Base-by-base conservation (phyloP, 202 grass and related monocot genomes). In the Setaria viridis region DNA sequence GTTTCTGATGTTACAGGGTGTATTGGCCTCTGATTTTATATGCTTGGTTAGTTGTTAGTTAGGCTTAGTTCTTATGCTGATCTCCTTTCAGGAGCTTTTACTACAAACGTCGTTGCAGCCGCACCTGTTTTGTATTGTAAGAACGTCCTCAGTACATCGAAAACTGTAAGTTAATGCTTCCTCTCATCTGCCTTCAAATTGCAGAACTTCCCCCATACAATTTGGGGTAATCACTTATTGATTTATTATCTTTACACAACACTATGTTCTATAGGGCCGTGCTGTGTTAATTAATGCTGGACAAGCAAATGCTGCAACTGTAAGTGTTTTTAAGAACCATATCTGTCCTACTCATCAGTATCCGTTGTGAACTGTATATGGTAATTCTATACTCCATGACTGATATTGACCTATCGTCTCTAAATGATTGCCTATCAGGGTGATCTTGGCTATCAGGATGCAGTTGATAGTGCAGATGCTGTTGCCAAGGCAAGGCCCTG, bases 291-390 rank as follows among this genome's bases (percentile, higher is more conserved):
- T 90, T 84, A 99, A 99, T 49, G 93, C 96, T 87, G 96, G 96
- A 48, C 96, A 99, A 89, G 96, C 96, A 87, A 99, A 99, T 92
- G 93, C 93, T 83, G 96, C 96, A 57, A 99, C 96, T 48, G 96
- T 99, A 91, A 99, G 96, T 91, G 15, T 87, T 86, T 74, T 53
- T 43, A 41, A 81, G 51, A 78, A 71, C 54, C 81, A 33, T 70
- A 37, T 62, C 19, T 45, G 21, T 50, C 80, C 19, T 41, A 42
- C 4, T 17, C 0, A 2, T 37, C 25, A 72, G 19, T 30, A 29
- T 9, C 10, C 37, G 50, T 81, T 60, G 5, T 80, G 46, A 30
- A 78, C 34, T 72, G 48, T 59, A 77, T 82, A 49, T 63, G 11
- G 37, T 66, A 63, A 87, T 55, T 29, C 59, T 66, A 50, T 63